Evolutionary conservation across 176 grass and related monocot genomes (phyloP).

Genomic region (Phoenix dactylifera): DNA sequence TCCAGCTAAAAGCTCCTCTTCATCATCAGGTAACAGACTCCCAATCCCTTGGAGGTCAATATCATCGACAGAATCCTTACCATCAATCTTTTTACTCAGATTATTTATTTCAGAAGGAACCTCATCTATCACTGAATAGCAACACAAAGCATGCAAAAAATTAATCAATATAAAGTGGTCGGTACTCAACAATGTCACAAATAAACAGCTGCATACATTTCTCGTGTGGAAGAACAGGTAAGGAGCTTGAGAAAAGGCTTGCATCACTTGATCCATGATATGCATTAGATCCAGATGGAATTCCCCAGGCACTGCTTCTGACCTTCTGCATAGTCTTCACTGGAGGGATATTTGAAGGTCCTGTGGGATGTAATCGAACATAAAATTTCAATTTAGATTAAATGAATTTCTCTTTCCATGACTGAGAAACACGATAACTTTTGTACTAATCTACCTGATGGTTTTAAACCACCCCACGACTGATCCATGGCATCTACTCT

Average conservation of each 20-base stretch:
- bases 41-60: conserved; percentile 48
- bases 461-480: conserved; percentile 14
- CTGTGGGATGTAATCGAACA: conserved; percentile 3
- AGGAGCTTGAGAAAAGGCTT: conserved; percentile 79
- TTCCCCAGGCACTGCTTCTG: conserved; percentile 29
- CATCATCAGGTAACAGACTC: conserved; percentile 53
- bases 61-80: conserved; percentile 49
- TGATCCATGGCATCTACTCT: conserved; percentile 32
- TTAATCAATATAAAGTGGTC: neutral
- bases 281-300: neutral
- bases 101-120: conserved; percentile 26
- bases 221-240: conserved; percentile 62
- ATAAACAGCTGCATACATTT: conserved; percentile 33
- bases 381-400: neutral
- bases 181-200: too few relatives aligned
- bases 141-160: neutral
- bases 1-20: conserved; percentile 67
- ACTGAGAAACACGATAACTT: neutral
- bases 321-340: conserved; percentile 21
- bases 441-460: conserved; percentile 19
- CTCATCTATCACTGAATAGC: conserved; percentile 38
- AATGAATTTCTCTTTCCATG: neutral
- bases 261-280: conserved; percentile 34
- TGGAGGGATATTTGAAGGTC: conserved; percentile 22
- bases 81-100: conserved; percentile 30